A percentile compares a stretch with the other conserved stretches of the same genome.
Evolutionary conservation across 306 rosid genomes (phyloP).

Genomic region (Echinosophora koreensis): DNA sequence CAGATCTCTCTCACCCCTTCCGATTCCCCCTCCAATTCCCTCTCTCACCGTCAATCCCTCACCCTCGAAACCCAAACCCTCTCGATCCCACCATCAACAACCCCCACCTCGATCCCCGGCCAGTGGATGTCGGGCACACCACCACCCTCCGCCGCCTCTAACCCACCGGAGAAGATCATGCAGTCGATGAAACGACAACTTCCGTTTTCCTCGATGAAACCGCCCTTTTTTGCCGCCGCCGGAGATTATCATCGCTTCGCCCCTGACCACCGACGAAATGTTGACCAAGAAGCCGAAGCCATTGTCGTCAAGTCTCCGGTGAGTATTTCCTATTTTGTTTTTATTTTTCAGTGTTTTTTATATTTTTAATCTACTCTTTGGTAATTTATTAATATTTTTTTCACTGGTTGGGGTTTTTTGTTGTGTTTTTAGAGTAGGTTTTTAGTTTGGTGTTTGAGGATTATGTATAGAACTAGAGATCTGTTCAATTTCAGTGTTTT

Average conservation of each 20-base stretch:
- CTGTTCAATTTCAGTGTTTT: constrained; percentile 44
- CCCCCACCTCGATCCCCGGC: constrained; percentile 48
- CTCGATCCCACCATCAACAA: constrained; percentile 39
- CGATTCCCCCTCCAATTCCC: constrained; percentile 18
- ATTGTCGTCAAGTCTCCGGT: constrained; percentile 75
- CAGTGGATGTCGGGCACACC: constrained; percentile 70
- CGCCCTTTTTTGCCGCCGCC: constrained; percentile 76
- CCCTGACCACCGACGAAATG: constrained; percentile 61
- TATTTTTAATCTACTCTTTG: constrained; percentile 12
- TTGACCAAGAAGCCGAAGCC: constrained; percentile 65
- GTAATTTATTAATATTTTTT: neutral
- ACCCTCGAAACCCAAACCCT: neutral
- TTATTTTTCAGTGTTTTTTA: neutral
- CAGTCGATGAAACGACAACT: constrained; percentile 77
- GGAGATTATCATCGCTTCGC: constrained; percentile 83
- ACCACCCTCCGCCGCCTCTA: constrained; percentile 53
- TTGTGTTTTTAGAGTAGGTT: constrained; percentile 29
- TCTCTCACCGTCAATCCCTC: neutral
- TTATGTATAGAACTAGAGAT: constrained; percentile 53
- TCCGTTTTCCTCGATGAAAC: constrained; percentile 75
- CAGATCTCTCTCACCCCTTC: constrained; percentile 60
- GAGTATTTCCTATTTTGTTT: constrained; percentile 34
- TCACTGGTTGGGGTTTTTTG: neutral
- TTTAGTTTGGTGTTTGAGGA: constrained; percentile 32
- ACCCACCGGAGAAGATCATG: constrained; percentile 65